Evolutionary conservation across 1,284 basidiomycete species (phyloP), one percentile per base, ranked within the genome.

Genomic region (Ceratobasidium papillatum): DNA sequence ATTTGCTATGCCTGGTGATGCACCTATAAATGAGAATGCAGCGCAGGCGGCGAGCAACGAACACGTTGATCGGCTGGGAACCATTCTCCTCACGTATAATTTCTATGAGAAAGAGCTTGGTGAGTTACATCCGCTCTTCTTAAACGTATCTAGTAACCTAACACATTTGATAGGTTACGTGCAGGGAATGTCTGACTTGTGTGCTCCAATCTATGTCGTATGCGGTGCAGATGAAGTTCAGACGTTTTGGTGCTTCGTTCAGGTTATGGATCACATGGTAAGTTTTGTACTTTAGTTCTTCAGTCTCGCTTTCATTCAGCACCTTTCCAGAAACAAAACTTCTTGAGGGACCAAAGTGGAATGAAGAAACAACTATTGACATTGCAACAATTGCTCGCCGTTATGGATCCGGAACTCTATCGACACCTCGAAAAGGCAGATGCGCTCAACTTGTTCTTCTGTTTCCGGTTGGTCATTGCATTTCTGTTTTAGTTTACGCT

Each of bases 111-210:
- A 91, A 79, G 91, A 95, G 27, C 86, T 97, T 56, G 95, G 95
- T 94, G 79, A 79, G 89, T 84, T 32, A 41, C 19, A 56, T 56
- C n/a, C 27, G 9, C 36, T n/a, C 45, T 25, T 9, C 11, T 4
- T 1, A 12, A 12, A 22, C 19, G n/a, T 61, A 4, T 43, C 17
- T 19, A 36, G 22, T 43, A 41, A 30, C 51, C 17, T 22, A 65
- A 3, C 25, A 14, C 8, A 34, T 62, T 76, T 75, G 76, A 79
- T 81, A 92, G 91, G 92, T 30, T 95, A 97, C 80, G 95, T 96
- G 2, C 94, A 98, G 84, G 95, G 98, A 38, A 99, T 99, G 98
- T 96, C 94, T 1, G 98, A 99, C 81, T 87, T 99, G 4, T 94
- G 95, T 79, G 92, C 94, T 1, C 97, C 97, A 7, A 85, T 99